Evolutionary conservation across 176 grass and related monocot genomes (phyloP), one percentile per base, ranked within the genome.

Genomic region (Oryza punctata): DNA sequence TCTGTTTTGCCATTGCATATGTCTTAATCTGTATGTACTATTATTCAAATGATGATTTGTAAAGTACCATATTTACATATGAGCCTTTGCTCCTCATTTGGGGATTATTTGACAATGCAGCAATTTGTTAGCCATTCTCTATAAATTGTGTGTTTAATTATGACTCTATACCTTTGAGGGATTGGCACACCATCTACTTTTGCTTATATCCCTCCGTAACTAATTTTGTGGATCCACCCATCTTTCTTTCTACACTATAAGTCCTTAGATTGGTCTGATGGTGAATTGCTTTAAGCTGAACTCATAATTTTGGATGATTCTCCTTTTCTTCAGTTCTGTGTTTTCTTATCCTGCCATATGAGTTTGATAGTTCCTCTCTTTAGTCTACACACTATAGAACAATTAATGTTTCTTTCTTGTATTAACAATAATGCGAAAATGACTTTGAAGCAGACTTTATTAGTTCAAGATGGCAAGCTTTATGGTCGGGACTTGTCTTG

Each of bases 391-490:
- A 67, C 25, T 72, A 67, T 79, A 60, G 14, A 21, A 24, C 32
- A 63, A 84, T 63, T 6, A 15, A n/a, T 67, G 28, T 65, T 85
- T 74, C 65, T 83, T 60, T 72, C 45, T 85, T 84, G 65, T 50
- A 70, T 64, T 65, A 63, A 65, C 64, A 70, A 79, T 67, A 26
- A 69, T 79, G 29, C 18, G 25, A 83, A 65, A 89, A 81, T 87
- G 2, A 6, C 12, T 59, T 78, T 76, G 40, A 41, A 65, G 26
- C 92, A 98, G 96, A 86, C 94, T 78, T 86, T 98, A 63, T 83
- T 98, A 72, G 77, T 98, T 61, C 90, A 98, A 88, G 89, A 87
- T 63, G 93, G 89, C 59, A 98, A 95, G 70, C 93, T 98, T 90
- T 98, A 88, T 77, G 96, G 93, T 21, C 79, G 78, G 72, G 65